Evolutionary conservation across 2,329 filamentous ascomycete species (phyloP).

Genomic region (Aureobasidium musti): DNA sequence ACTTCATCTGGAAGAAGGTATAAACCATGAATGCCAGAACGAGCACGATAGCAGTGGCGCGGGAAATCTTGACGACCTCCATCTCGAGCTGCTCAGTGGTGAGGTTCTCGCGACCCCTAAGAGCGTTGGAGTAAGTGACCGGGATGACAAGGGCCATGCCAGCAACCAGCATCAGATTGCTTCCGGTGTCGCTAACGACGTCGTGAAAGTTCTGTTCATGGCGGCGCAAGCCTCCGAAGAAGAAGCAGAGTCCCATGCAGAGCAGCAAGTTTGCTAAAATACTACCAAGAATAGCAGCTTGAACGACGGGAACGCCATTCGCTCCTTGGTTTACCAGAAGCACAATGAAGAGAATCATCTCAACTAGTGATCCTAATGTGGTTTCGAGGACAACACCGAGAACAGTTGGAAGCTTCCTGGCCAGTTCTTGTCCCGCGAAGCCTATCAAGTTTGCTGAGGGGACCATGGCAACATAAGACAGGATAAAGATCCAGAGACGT

Average conservation of each 20-base stretch:
- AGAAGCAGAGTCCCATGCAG: constrained; percentile 80
- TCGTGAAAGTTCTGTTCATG: constrained; percentile 72
- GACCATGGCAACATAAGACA: constrained; percentile 54
- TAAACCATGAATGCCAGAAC: constrained; percentile 64
- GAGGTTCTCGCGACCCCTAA: constrained; percentile 30
- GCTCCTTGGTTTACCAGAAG: constrained; percentile 48
- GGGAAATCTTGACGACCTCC: constrained; percentile 66
- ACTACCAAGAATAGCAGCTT: constrained; percentile 79
- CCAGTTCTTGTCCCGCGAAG: constrained; percentile 69
- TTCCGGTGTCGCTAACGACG: constrained; percentile 76
- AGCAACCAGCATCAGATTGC: constrained; percentile 73
- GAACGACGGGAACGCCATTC: constrained; percentile 59
- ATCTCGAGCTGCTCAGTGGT: constrained; percentile 46
- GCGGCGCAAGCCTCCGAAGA: constrained; percentile 69
- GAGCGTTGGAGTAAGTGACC: constrained; percentile 56
- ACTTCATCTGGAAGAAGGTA: constrained; percentile 71
- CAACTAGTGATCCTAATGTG: constrained; percentile 70
- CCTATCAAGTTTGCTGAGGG: constrained; percentile 55
- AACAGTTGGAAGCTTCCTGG: constrained; percentile 73
- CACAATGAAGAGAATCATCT: constrained; percentile 80
- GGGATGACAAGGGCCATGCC: constrained; percentile 57
- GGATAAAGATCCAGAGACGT: constrained; percentile 51
- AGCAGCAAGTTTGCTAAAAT: constrained; percentile 79
- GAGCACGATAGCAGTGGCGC: constrained; percentile 69
- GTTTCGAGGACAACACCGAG: constrained; percentile 59